phyloP scores from a whole-genome alignment of 2,329 filamentous ascomycete genomes.

The Alternaria arbusti region DNA sequence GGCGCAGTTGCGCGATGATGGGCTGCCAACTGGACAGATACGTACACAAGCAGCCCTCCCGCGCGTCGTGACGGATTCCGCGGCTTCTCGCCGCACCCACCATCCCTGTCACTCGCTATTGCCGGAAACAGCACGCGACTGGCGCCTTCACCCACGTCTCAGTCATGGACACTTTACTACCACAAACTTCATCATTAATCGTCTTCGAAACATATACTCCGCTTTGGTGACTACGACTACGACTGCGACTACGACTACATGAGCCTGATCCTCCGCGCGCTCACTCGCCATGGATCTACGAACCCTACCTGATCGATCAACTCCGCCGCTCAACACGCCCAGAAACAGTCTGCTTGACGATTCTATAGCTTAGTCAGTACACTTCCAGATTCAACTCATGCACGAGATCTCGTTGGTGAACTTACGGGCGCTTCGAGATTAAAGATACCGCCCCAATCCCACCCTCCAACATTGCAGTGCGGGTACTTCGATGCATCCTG shows the following conservation, averaged over 20 bases:
- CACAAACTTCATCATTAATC: not conserved
- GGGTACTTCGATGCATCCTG: not conserved
- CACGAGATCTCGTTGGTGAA: not conserved
- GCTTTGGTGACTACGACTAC: not conserved
- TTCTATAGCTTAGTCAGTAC: not conserved
- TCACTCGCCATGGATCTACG: not conserved
- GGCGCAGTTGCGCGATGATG: slow-evolving; percentile 4
- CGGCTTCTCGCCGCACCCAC: slow-evolving; percentile 12
- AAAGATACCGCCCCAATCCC: not conserved
- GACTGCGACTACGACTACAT: not conserved
- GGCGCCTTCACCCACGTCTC: not conserved
- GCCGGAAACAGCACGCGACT: not conserved
- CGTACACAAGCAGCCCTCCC: slow-evolving; percentile 10
- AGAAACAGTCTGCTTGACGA: not conserved
- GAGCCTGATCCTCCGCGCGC: not conserved
- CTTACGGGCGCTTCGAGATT: not conserved
- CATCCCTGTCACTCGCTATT: slow-evolving; percentile 11
- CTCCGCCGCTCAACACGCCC: not conserved
- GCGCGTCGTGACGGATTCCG: slow-evolving; percentile 16
- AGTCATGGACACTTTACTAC: not conserved
- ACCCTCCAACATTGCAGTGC: not conserved
- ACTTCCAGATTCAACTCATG: not conserved
- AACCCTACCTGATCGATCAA: not conserved
- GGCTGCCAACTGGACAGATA: slow-evolving; percentile 10
- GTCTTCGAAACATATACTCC: not conserved